Conservation (phyloP, 306 rosid genomes). For the Dalbergia cultrata region DNA sequence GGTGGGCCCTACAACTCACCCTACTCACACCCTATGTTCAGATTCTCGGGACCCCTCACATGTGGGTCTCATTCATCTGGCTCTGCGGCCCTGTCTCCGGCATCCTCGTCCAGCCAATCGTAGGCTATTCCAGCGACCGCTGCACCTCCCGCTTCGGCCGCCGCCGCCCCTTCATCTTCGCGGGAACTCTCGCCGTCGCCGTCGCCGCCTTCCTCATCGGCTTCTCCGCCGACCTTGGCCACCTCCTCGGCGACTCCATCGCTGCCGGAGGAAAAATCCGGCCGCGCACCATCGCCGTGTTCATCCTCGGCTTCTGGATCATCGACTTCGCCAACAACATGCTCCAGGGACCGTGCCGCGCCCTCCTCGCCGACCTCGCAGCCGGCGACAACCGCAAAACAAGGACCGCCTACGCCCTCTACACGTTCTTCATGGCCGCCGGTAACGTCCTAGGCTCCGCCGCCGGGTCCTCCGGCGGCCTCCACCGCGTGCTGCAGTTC, state of each 20-base stretch:
- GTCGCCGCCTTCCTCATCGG: slow-evolving; percentile 66
- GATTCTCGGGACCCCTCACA: slow-evolving; percentile 67
- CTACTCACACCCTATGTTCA: slow-evolving; percentile 73
- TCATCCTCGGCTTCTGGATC: slow-evolving; percentile 69
- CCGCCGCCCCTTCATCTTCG: slow-evolving; percentile 70
- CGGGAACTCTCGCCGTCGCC: slow-evolving; percentile 52
- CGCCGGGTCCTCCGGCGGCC: slow-evolving; percentile 56
- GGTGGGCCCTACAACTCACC: slow-evolving; percentile 78
- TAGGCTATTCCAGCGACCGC: slow-evolving; percentile 72
- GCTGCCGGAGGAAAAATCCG: not conserved
- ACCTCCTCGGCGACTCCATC: slow-evolving; percentile 49
- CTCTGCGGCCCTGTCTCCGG: slow-evolving; percentile 84
- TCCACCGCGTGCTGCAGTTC: slow-evolving; percentile 57
- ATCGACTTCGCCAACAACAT: slow-evolving; percentile 68
- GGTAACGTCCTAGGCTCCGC: slow-evolving; percentile 70
- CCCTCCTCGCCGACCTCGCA: slow-evolving; percentile 64
- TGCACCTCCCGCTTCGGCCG: slow-evolving; percentile 73
- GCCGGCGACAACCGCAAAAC: slow-evolving; percentile 49
- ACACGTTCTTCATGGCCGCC: slow-evolving; percentile 70
- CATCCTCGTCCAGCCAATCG: slow-evolving; percentile 67
- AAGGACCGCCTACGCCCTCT: slow-evolving; percentile 51
- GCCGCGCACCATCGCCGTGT: slow-evolving; percentile 54
- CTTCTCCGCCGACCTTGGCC: slow-evolving; percentile 72
- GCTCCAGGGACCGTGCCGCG: slow-evolving; percentile 65
- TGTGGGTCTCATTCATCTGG: slow-evolving; percentile 75